Percentiles rank a stretch among this genome's conserved stretches.
Evolutionary conservation across 2,329 filamentous ascomycete species (phyloP).

Genomic region (Zalaria obscura): DNA sequence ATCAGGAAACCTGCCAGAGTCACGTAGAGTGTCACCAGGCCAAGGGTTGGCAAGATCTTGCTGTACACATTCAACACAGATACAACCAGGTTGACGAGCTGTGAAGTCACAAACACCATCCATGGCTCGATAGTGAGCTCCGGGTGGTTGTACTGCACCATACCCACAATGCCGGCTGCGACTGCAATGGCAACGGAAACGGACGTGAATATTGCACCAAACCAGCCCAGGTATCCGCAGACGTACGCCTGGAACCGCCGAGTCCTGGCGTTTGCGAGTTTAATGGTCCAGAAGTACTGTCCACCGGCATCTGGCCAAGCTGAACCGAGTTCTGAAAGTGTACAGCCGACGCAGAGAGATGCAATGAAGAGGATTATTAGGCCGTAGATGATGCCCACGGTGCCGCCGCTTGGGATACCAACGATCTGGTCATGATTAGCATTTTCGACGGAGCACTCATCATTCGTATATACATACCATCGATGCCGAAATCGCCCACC

Average conservation of each 20-base stretch:
- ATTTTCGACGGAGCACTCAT: too few relatives aligned
- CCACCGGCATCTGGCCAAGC: conserved; percentile 7
- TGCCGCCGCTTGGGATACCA: conserved; percentile 1
- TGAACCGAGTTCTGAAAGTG: conserved; percentile 7
- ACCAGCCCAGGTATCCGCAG: neutral
- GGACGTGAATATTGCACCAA: conserved; percentile 6
- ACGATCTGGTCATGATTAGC: too few relatives aligned
- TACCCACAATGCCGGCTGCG: conserved; percentile 7
- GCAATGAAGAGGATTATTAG: conserved; percentile 7
- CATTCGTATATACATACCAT: too few relatives aligned
- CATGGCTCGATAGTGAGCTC: conserved; percentile 6
- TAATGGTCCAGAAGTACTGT: conserved; percentile 7
- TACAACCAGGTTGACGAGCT: conserved; percentile 5
- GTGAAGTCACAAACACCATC: conserved; percentile 8
- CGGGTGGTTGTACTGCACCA: conserved; percentile 5
- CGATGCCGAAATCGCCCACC: too few relatives aligned
- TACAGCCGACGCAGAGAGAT: conserved; percentile 7
- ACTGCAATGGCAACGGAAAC: conserved; percentile 8
- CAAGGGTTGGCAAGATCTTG: conserved; percentile 6
- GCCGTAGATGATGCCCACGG: conserved; percentile 8
- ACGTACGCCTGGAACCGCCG: conserved; percentile 5
- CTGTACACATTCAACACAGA: conserved; percentile 7
- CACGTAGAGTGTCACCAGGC: conserved; percentile 4
- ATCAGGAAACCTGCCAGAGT: conserved; percentile 1
- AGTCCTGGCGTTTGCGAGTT: conserved; percentile 6